phyloP scores from a whole-genome alignment of 176 grass and related monocot species.

The Aegilops tauschii region DNA sequence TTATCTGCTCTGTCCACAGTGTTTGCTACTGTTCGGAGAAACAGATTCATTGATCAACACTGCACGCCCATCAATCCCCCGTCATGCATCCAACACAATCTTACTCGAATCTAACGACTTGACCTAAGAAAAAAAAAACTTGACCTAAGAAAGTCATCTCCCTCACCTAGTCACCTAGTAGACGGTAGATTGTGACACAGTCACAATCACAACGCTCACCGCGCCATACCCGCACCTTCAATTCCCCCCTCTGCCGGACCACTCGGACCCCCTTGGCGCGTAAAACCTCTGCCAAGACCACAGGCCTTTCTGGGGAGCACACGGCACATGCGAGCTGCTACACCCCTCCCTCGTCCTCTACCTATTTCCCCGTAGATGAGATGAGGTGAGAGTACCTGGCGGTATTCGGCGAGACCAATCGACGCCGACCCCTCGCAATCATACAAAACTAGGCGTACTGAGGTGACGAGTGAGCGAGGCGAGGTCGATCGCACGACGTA shows the following conservation, averaged over 20 bases:
- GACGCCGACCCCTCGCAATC: constrained; percentile 19
- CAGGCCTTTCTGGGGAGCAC: constrained; percentile 5
- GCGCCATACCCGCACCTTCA: background rate
- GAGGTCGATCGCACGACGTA: background rate
- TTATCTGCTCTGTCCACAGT: no score
- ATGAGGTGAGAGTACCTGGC: background rate
- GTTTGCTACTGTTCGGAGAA: no score
- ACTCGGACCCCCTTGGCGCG: background rate
- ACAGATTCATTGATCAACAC: background rate
- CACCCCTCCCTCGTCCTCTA: background rate
- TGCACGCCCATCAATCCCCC: background rate
- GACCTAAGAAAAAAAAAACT: constrained; percentile 8
- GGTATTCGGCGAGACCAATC: constrained; percentile 3
- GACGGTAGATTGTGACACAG: background rate
- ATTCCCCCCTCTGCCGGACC: constrained; percentile 7
- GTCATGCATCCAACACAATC: background rate
- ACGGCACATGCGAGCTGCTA: constrained; percentile 11
- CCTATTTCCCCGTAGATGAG: background rate
- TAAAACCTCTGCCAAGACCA: background rate
- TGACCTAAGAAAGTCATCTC: no score
- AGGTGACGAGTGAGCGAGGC: constrained; percentile 36
- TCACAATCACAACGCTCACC: background rate
- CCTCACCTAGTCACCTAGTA: background rate
- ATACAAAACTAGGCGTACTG: background rate
- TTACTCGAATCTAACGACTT: background rate